Evolutionary conservation across 2,329 filamentous ascomycete species (phyloP), one percentile per base, ranked within the genome.

Genomic region (Apiospora pterosperma): DNA sequence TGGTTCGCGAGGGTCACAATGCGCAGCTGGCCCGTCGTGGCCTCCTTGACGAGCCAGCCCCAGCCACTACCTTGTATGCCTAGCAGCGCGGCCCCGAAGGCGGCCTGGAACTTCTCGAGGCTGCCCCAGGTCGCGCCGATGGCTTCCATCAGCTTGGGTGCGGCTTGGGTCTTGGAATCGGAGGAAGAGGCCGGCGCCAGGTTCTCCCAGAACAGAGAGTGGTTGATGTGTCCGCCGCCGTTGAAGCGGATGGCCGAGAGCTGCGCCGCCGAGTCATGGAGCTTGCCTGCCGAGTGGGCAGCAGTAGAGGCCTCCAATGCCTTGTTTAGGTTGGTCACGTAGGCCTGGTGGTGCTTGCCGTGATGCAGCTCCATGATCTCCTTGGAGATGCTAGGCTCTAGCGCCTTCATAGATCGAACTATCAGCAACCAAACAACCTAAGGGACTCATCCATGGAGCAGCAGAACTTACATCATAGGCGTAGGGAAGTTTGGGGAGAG

Each of bases 181-280:
- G 82, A 68, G 2, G 84, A 88, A 21, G 79, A 81, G 0, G 87
- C 78, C 0, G 91, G 91, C 0, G 86, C 79, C 21, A 96, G 84
- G 77, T 93, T 94, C 79, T 92, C 88, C 93, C 93, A 97, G 84
- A 97, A 97, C 39, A 97, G 87, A 0, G 88, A 89, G 83, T 97
- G 94, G 82, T 97, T 97, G 79, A 96, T 90, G 82, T 97, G 93
- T 7, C 94, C 94, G 52, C 94, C 94, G 60, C 91, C 93, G 76
- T 97, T 92, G 85, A 97, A 97, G 73, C 90, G 91, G 80, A 97
- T 88, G 67, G 86, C 86, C 21, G 85, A 80, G 64, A 93, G 85
- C 70, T 92, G 89, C 4, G 83, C 79, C 5, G 86, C 80, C 63
- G 92, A 83, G 69, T 92, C 86, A 68, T 82, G 81, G 44, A 83